phyloP scores from a whole-genome alignment of 2,329 filamentous ascomycete genomes.

The Mycosphaerella sp. region DNA sequence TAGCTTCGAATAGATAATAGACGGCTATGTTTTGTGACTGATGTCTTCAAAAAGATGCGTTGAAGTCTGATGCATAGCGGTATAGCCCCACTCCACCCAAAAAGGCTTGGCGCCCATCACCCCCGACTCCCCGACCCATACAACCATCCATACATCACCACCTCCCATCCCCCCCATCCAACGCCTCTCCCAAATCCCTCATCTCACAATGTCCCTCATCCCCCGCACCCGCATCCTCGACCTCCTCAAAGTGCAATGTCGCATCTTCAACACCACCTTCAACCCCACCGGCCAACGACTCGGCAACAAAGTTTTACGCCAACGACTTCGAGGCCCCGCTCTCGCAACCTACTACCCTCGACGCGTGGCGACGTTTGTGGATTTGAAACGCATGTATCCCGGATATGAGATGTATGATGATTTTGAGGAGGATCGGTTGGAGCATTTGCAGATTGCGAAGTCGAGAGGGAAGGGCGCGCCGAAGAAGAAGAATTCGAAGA shows the following conservation, averaged over 20 bases:
- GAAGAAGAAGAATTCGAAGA: constrained; percentile 72
- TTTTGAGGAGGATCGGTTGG: constrained; percentile 70
- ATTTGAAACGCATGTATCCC: constrained; percentile 65
- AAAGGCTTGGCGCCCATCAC: too few relatives aligned
- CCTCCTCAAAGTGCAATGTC: constrained; percentile 87
- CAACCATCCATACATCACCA: too few relatives aligned
- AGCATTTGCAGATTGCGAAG: constrained; percentile 58
- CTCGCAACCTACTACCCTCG: constrained; percentile 85
- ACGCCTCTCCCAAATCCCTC: too few relatives aligned
- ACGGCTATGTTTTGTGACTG: too few relatives aligned
- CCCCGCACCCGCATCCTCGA: constrained; percentile 52
- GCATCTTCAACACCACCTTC: constrained; percentile 83
- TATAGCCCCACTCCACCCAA: too few relatives aligned
- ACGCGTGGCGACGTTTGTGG: constrained; percentile 62
- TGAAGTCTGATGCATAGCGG: too few relatives aligned
- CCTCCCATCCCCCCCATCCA: too few relatives aligned
- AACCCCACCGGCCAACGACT: constrained; percentile 77
- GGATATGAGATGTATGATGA: constrained; percentile 66
- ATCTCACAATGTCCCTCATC: constrained; percentile 25
- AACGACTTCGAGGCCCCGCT: constrained; percentile 76
- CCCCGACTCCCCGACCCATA: too few relatives aligned
- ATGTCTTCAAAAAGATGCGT: too few relatives aligned
- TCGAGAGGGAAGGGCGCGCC: constrained; percentile 78
- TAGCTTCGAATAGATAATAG: too few relatives aligned
- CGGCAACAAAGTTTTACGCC: constrained; percentile 87